Evolutionary conservation across 371 early-diverging fungal species (phyloP), one percentile per base, ranked within the genome.

Genomic region (Cokeromyces recurvatus): DNA sequence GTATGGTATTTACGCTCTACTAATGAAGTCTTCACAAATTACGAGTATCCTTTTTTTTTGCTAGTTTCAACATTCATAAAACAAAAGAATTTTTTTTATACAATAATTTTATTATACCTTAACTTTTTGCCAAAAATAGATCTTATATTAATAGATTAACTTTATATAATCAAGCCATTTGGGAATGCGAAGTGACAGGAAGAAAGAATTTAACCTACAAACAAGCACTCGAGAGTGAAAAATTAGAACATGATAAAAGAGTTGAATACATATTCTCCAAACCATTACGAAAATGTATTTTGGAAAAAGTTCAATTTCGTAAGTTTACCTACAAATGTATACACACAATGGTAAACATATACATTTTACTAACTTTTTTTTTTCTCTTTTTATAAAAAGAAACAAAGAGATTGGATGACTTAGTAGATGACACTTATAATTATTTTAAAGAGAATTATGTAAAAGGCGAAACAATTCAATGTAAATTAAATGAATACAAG

Each of bases 1-100:
- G 91, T 90, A 10, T 93, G 79, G 78, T 77, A 85, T 66, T 78
- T 93, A 57, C 69, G 81, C n/a, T 86, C 77, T 61, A 92, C 94
- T 2, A 88, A 88, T 43, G 95, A 94, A 71, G 75, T 88, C 40
- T 91, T 93, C 48, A 69, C 79, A 22, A 81, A 67, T 53, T 94
- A 94, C 68, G 88, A 90, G 91, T 90, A 82, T 71, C 62, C 55
- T 59, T 48, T 39, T 12, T n/a, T 31, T 22, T 40, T 27, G 4
- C 43, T 38, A 15, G 25, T 40, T 44, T 39, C 32, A 45, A 29
- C 32, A 31, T 20, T 5, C n/a, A 25, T 40, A 4, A 32, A 41
- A 9, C 15, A 19, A 32, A 44, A 43, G 20, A 43, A 46, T 15
- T 35, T 35, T 41, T 46, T n/a, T n/a, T n/a, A n/a, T n/a, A n/a